Evolutionary conservation across 495 filamentous ascomycete genomes (phyloP).

Genomic region (Friedmanniomyces simplex): DNA sequence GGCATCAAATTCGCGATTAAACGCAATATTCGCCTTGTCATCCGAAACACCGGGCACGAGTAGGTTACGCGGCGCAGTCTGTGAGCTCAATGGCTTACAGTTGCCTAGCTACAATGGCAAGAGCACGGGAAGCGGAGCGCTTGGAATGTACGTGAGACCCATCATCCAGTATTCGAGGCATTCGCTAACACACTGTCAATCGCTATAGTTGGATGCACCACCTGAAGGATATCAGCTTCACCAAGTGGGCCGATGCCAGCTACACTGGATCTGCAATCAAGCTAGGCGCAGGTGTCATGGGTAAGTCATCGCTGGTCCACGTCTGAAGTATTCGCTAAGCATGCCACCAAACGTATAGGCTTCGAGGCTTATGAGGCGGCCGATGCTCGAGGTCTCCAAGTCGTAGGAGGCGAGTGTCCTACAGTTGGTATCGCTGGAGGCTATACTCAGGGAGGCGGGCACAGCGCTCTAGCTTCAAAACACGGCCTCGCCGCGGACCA

Average conservation of each 20-base stretch:
- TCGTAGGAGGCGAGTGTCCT: slow-evolving; percentile 22
- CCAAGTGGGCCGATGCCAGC: slow-evolving; percentile 31
- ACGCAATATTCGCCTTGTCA: slow-evolving; percentile 49
- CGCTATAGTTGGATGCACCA: slow-evolving; percentile 47
- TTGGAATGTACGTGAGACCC: too few relatives aligned
- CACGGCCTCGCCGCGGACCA: slow-evolving; percentile 47
- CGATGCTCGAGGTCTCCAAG: slow-evolving; percentile 13
- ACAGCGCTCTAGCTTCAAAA: slow-evolving; percentile 35
- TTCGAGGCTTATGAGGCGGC: too few relatives aligned
- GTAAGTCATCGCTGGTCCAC: too few relatives aligned
- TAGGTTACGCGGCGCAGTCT: neutral
- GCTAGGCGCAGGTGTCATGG: slow-evolving; percentile 17
- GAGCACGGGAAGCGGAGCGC: slow-evolving; percentile 42
- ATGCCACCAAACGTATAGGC: neutral
- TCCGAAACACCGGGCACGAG: slow-evolving; percentile 60
- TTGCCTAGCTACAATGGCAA: slow-evolving; percentile 32
- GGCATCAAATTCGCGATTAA: slow-evolving; percentile 42
- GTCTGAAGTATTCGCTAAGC: too few relatives aligned
- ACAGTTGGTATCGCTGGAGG: slow-evolving; percentile 22
- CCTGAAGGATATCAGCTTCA: slow-evolving; percentile 38
- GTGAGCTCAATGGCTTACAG: neutral
- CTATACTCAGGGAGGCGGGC: slow-evolving; percentile 22
- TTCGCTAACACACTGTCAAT: too few relatives aligned
- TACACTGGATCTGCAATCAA: slow-evolving; percentile 31
- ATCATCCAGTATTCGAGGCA: too few relatives aligned